These are phyloP conservation scores for Gossypium herbaceum DNA, from an alignment of 345 rosid genomes.

Conservation along the genomic window DNA sequence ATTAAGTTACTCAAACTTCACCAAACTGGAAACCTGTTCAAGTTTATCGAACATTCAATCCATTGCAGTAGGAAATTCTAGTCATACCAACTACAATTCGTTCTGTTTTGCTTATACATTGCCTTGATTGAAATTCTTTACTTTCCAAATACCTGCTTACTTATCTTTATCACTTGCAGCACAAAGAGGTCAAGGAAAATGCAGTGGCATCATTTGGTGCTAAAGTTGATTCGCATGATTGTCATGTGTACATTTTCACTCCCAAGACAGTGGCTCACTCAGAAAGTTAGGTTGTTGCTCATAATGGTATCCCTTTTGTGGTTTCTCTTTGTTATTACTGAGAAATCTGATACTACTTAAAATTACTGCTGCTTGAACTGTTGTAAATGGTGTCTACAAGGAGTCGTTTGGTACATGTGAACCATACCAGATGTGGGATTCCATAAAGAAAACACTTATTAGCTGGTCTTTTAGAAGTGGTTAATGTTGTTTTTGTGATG, in stretches of 20 bases:
- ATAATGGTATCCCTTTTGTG: not conserved
- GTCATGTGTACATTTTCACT: slow-evolving; percentile 64
- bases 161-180: slow-evolving; percentile 31
- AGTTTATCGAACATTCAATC: not conserved
- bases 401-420: not conserved
- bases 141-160: not conserved
- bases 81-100: not conserved
- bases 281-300: slow-evolving; percentile 25
- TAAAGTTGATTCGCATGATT: slow-evolving; percentile 60
- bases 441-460: not conserved
- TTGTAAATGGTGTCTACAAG: not conserved
- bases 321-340: not conserved
- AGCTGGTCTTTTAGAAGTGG: not conserved
- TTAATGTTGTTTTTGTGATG: not conserved
- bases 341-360: not conserved
- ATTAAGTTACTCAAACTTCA: not conserved
- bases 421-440: not conserved
- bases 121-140: not conserved
- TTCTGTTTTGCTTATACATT: not conserved
- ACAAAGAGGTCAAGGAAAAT: slow-evolving; percentile 39
- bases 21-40: not conserved
- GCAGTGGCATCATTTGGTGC: slow-evolving; percentile 60
- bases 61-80: not conserved
- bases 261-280: slow-evolving; percentile 36
- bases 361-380: not conserved